A percentile compares a stretch with the other conserved stretches of the same genome.
Evolutionary conservation across 306 rosid species (phyloP).

Genomic region (Calophaca sinica): DNA sequence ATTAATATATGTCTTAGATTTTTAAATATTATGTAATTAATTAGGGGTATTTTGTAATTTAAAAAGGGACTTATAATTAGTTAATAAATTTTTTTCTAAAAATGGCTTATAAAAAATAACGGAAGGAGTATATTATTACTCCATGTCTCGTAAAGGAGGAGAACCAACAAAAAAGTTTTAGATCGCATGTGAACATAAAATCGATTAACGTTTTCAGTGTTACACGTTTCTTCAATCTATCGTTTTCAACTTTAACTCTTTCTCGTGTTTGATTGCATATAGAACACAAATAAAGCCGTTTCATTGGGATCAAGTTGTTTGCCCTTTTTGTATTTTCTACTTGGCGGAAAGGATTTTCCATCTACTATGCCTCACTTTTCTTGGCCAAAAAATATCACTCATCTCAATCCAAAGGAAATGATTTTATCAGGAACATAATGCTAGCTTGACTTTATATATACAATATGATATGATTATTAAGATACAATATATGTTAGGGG

Average conservation of each 20-base stretch:
- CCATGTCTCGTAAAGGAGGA: constrained; percentile 42
- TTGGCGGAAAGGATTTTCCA: constrained; percentile 31
- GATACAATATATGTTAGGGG: no score
- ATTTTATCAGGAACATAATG: neutral
- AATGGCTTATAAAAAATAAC: no score
- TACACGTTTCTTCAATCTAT: constrained; percentile 19
- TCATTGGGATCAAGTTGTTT: constrained; percentile 38
- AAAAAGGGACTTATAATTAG: no score
- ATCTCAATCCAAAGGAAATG: neutral
- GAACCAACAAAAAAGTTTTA: constrained; percentile 38
- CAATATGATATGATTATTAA: no score
- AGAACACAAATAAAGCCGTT: constrained; percentile 35
- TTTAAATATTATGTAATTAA: no score
- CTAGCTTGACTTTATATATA: neutral
- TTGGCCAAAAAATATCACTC: neutral
- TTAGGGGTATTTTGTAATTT: no score
- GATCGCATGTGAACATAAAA: constrained; percentile 4
- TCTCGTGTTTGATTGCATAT: constrained; percentile 26
- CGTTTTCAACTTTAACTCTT: constrained; percentile 33
- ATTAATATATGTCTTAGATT: no score
- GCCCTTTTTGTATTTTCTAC: constrained; percentile 41
- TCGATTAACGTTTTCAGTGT: constrained; percentile 7
- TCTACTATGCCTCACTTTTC: neutral
- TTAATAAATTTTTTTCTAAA: no score
- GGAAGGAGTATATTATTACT: neutral